Evolutionary conservation across 345 rosid genomes (phyloP).

Genomic region (Citrus trifoliata): DNA sequence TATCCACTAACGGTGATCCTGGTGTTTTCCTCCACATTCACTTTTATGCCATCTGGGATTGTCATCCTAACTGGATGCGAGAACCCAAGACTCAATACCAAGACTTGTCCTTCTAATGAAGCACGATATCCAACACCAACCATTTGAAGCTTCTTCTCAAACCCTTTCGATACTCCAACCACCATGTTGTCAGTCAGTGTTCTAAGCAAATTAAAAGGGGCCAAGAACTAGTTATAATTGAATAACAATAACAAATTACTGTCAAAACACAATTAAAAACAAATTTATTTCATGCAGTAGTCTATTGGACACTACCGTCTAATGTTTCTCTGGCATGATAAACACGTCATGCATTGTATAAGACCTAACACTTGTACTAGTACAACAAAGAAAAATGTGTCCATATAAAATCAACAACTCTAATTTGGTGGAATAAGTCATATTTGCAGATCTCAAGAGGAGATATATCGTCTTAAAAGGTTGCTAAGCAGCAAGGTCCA

Average conservation of each 20-base stretch:
- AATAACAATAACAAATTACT: not conserved
- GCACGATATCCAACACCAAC: constrained; percentile 96
- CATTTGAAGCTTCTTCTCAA: constrained; percentile 85
- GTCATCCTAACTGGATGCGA: constrained; percentile 91
- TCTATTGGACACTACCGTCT: not conserved
- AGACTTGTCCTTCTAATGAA: constrained; percentile 65
- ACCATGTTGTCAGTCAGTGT: constrained; percentile 94
- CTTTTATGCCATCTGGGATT: constrained; percentile 65
- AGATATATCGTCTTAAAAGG: not conserved
- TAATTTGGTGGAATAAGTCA: not conserved
- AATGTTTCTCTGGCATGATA: not conserved
- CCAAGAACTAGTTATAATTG: not conserved
- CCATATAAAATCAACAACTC: not conserved
- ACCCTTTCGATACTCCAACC: constrained; percentile 95
- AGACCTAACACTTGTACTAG: not conserved
- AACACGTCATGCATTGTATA: not conserved
- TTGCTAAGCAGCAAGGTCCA: not conserved
- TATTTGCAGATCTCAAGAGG: not conserved
- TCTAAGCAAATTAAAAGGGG: constrained; percentile 28
- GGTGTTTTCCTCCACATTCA: constrained; percentile 88
- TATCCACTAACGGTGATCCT: constrained; percentile 70
- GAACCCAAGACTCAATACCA: constrained; percentile 84
- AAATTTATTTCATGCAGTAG: not conserved
- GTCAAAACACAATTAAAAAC: not conserved
- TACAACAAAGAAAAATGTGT: not conserved